Conservation (phyloP, 306 rosid species). For the Canavalia gladiata region DNA sequence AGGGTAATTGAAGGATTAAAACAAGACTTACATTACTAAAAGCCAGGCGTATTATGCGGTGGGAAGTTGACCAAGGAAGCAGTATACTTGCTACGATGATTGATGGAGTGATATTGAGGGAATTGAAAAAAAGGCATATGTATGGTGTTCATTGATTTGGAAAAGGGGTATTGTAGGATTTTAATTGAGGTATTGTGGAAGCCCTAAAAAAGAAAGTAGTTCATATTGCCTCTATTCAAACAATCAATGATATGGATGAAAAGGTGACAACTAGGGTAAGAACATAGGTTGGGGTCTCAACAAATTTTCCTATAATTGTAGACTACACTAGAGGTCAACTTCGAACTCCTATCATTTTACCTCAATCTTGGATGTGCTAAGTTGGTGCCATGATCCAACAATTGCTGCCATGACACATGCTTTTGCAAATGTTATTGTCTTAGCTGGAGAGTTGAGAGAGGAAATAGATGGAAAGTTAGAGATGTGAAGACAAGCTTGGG, state of each 20-base stretch:
- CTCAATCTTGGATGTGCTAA: background rate
- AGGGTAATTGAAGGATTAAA: background rate
- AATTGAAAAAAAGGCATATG: no score
- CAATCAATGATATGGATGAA: background rate
- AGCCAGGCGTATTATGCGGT: background rate
- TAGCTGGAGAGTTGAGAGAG: background rate
- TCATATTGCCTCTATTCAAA: background rate
- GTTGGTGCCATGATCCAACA: background rate
- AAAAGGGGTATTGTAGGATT: background rate
- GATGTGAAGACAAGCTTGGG: no score
- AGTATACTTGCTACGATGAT: background rate
- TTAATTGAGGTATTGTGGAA: background rate
- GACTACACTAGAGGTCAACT: background rate
- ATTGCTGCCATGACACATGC: background rate
- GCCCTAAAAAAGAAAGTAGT: background rate
- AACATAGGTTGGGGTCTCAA: background rate
- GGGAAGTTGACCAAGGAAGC: background rate
- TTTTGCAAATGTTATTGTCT: background rate
- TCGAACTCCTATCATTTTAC: background rate
- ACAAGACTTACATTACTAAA: background rate
- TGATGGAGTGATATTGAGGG: no score
- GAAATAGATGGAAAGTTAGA: no score
- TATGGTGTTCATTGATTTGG: background rate
- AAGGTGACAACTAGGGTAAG: background rate
- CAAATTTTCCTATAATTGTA: background rate